These are phyloP conservation scores for Pyrenopolyporus hunteri DNA, from an alignment of 495 filamentous ascomycete species.

Conservation along the genomic window DNA sequence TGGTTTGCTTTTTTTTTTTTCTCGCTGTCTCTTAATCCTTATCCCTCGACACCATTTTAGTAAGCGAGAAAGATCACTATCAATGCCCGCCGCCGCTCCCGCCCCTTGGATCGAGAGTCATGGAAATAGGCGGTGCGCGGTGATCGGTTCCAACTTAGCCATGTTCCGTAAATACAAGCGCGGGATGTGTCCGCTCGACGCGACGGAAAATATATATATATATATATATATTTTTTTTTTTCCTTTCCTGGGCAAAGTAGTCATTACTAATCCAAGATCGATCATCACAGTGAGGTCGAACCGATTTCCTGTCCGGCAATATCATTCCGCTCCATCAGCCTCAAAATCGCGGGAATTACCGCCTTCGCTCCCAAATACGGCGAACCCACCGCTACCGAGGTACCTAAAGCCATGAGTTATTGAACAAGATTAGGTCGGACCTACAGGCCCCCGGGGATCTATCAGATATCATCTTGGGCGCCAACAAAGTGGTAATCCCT, in stretches of 20 bases:
- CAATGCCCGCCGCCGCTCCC: slow-evolving; percentile 11
- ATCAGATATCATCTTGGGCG: slow-evolving; percentile 38
- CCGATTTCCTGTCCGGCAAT: neutral
- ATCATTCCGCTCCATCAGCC: slow-evolving; percentile 1
- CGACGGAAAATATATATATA: no score
- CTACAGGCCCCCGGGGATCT: slow-evolving; percentile 27
- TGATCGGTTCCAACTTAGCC: no score
- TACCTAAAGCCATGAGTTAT: slow-evolving; percentile 20
- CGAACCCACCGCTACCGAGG: slow-evolving; percentile 7
- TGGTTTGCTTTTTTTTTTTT: neutral
- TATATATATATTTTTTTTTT: no score
- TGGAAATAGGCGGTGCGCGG: slow-evolving; percentile 20
- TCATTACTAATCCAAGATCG: no score
- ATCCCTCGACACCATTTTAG: neutral
- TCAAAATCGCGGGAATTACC: slow-evolving; percentile 2
- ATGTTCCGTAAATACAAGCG: no score
- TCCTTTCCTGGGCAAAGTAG: no score
- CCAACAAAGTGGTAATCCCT: slow-evolving; percentile 32
- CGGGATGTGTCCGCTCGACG: no score
- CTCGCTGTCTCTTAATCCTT: neutral
- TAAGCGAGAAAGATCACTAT: slow-evolving; percentile 5
- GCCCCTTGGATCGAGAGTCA: slow-evolving; percentile 4
- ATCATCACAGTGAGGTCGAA: no score
- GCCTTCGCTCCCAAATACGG: neutral
- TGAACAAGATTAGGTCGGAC: slow-evolving; percentile 21